Conservation (phyloP, 345 rosid genomes). For the thale cress (Arabidopsis thaliana) region TAIR10.1 NC_003076.8:3537501-3538000, state of each 20-base stretch:
- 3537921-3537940: slow-evolving; percentile 79
- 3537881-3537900: slow-evolving; percentile 71
- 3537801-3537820: slow-evolving; percentile 84
- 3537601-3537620: slow-evolving; percentile 79
- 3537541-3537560: slow-evolving; percentile 66
- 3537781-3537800: slow-evolving; percentile 85
- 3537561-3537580: slow-evolving; percentile 50
- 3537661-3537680: slow-evolving; percentile 84
- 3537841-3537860: slow-evolving; percentile 87
- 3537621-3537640: slow-evolving; percentile 82
- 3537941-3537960: slow-evolving; percentile 76
- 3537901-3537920: slow-evolving; percentile 65
- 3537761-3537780: slow-evolving; percentile 81
- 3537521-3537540: slow-evolving; percentile 72
- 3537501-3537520: slow-evolving; percentile 75
- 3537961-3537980: slow-evolving; percentile 75
- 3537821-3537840: slow-evolving; percentile 81
- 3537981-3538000: slow-evolving; percentile 82
- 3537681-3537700: slow-evolving; percentile 81
- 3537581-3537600: slow-evolving; percentile 81
- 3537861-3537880: slow-evolving; percentile 82
- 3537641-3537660: slow-evolving; percentile 68
- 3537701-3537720: slow-evolving; percentile 73
- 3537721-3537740: slow-evolving; percentile 68
- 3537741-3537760: slow-evolving; percentile 73